Conservation (phyloP, 345 rosid species). For the Pugionium cornutum region DNA sequence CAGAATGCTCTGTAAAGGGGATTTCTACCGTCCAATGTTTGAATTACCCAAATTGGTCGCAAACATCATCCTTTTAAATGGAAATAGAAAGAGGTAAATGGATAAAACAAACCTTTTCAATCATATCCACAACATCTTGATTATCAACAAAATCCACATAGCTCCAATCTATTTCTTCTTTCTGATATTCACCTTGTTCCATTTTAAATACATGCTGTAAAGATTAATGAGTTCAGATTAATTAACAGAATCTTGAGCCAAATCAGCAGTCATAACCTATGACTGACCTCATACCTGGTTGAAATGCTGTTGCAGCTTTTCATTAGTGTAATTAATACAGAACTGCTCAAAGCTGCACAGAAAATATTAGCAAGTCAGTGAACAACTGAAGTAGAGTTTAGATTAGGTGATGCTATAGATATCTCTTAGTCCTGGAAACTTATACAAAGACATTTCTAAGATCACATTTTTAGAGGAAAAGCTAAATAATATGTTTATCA, state of each 20-base stretch:
- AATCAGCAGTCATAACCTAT: slow-evolving; percentile 13
- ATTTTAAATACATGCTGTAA: slow-evolving; percentile 20
- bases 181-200: slow-evolving; percentile 17
- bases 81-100: slow-evolving; percentile 14
- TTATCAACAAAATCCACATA: slow-evolving; percentile 20
- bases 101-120: slow-evolving; percentile 21
- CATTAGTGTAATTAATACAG: slow-evolving; percentile 21
- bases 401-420: slow-evolving; percentile 19
- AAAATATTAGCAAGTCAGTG: slow-evolving; percentile 24
- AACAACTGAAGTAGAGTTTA: slow-evolving; percentile 17
- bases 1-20: slow-evolving; percentile 14
- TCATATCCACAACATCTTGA: slow-evolving; percentile 20
- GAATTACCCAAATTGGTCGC: slow-evolving; percentile 11
- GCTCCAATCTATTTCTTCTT: slow-evolving; percentile 25
- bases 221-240: slow-evolving; percentile 39
- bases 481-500: background rate
- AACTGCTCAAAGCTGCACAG: slow-evolving; percentile 28
- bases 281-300: slow-evolving; percentile 44
- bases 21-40: slow-evolving; percentile 16
- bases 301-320: slow-evolving; percentile 22
- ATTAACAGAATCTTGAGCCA: slow-evolving; percentile 25
- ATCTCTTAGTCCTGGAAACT: slow-evolving; percentile 1
- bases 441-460: slow-evolving; percentile 15
- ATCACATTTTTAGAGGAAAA: background rate
- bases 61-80: background rate